Evolutionary conservation across 2,329 filamentous ascomycete species (phyloP).

Genomic region (Nothophaeocryptopus gaeumannii): DNA sequence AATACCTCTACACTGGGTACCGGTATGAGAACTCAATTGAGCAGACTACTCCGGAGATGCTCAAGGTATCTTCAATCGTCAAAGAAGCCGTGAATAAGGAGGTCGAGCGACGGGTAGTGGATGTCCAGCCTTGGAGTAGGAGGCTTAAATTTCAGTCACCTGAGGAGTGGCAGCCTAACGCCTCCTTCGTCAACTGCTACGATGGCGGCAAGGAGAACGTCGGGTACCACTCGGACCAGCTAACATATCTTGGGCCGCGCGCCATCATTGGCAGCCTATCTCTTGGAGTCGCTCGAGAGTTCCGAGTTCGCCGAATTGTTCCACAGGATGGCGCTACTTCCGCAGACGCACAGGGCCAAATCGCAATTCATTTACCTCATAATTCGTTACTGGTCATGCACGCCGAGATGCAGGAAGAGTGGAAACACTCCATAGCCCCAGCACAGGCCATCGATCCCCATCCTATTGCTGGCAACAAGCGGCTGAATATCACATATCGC

Average conservation of each 20-base stretch:
- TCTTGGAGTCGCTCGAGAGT: constrained; percentile 88
- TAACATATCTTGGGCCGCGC: constrained; percentile 87
- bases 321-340: constrained; percentile 47
- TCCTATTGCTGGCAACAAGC: constrained; percentile 71
- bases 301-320: constrained; percentile 76
- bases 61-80: constrained; percentile 66
- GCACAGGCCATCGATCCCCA: constrained; percentile 78
- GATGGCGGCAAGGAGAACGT: constrained; percentile 76
- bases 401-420: constrained; percentile 94
- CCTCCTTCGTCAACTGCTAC: constrained; percentile 94
- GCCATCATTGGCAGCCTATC: constrained; percentile 87
- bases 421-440: constrained; percentile 85
- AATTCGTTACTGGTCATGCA: constrained; percentile 96
- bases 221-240: constrained; percentile 87
- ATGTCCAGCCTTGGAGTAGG: constrained; percentile 64
- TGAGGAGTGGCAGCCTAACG: constrained; percentile 75
- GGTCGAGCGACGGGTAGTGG: constrained; percentile 67
- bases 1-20: constrained; percentile 83
- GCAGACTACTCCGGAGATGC: constrained; percentile 70
- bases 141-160: constrained; percentile 78
- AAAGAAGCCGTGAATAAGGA: constrained; percentile 73
- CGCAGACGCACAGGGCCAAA: constrained; percentile 73
- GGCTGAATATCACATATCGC: constrained; percentile 93
- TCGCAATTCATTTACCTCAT: constrained; percentile 89
- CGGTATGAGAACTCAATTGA: constrained; percentile 69